A percentile compares a stretch with the other conserved stretches of the same genome.
phyloP scores from a whole-genome alignment of 306 rosid species.

The Ceratonia siliqua region DNA sequence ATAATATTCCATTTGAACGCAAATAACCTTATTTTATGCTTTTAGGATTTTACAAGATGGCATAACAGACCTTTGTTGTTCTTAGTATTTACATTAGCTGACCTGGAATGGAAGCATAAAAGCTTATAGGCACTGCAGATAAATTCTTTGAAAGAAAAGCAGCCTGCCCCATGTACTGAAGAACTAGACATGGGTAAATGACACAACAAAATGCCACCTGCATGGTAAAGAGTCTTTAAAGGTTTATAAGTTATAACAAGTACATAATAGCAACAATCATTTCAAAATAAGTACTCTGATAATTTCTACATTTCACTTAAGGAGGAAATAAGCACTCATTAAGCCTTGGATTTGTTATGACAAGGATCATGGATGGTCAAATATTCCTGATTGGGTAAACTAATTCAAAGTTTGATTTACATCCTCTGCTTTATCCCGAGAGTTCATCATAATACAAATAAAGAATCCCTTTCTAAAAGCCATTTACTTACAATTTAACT shows the following conservation, averaged over 20 bases:
- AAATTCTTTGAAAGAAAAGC: constrained; percentile 82
- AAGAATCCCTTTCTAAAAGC: constrained; percentile 16
- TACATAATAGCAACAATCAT: constrained; percentile 17
- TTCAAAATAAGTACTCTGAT: constrained; percentile 28
- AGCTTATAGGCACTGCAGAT: constrained; percentile 65
- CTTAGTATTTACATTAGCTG: constrained; percentile 40
- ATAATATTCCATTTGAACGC: constrained; percentile 11
- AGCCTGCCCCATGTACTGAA: constrained; percentile 96
- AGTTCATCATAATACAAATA: constrained; percentile 23
- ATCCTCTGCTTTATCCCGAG: constrained; percentile 20
- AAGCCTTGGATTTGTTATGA: neutral
- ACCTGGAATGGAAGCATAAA: constrained; percentile 91
- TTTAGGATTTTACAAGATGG: constrained; percentile 25
- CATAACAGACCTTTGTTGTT: constrained; percentile 3
- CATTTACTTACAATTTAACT: constrained; percentile 16
- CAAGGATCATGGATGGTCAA: constrained; percentile 7
- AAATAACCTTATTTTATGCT: constrained; percentile 12
- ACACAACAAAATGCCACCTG: constrained; percentile 73
- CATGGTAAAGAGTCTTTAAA: constrained; percentile 34
- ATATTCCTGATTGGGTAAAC: constrained; percentile 4
- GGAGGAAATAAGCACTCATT: constrained; percentile 14
- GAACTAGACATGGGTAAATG: constrained; percentile 74
- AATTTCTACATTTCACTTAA: constrained; percentile 18
- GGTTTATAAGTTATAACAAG: constrained; percentile 16
- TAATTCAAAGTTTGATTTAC: constrained; percentile 23